phyloP scores from a whole-genome alignment of 768 basidiomycete species.

The Inosperma sp. region DNA sequence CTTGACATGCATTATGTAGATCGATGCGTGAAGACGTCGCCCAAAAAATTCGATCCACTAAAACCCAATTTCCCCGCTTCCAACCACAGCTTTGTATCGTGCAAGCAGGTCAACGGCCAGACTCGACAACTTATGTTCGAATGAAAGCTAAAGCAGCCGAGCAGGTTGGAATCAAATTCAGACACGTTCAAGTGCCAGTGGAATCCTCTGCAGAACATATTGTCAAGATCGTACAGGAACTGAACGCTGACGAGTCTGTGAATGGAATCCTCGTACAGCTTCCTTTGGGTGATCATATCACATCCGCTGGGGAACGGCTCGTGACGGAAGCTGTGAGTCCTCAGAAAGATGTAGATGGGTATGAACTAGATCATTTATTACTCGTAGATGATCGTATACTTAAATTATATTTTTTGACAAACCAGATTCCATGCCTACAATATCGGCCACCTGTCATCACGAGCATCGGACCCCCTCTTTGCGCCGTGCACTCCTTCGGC shows the following conservation, averaged over 20 bases:
- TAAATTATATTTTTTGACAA: too few species aligned
- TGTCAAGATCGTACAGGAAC: constrained; percentile 67
- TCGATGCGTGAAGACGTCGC: constrained; percentile 75
- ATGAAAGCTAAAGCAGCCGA: constrained; percentile 97
- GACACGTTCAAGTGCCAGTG: constrained; percentile 70
- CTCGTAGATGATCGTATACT: constrained; percentile 1
- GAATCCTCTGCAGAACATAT: constrained; percentile 71
- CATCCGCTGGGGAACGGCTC: constrained; percentile 74
- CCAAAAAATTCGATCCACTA: constrained; percentile 58
- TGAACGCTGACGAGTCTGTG: constrained; percentile 78
- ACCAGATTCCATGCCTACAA: constrained; percentile 97
- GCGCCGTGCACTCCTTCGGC: constrained; percentile 94
- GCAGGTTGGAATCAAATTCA: constrained; percentile 86
- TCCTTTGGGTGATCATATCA: constrained; percentile 81
- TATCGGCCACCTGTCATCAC: constrained; percentile 90
- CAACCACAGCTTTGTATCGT: constrained; percentile 87
- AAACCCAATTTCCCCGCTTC: constrained; percentile 78
- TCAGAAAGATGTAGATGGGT: constrained; percentile 97
- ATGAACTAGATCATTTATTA: constrained; percentile 18
- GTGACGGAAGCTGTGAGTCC: constrained; percentile 95
- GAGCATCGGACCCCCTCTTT: constrained; percentile 86
- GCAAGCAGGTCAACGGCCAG: constrained; percentile 89
- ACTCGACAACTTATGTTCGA: constrained; percentile 88
- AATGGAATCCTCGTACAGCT: constrained; percentile 95
- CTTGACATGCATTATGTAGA: constrained; percentile 39